phyloP scores from a whole-genome alignment of 345 rosid species.

The Moringa oleifera region DNA sequence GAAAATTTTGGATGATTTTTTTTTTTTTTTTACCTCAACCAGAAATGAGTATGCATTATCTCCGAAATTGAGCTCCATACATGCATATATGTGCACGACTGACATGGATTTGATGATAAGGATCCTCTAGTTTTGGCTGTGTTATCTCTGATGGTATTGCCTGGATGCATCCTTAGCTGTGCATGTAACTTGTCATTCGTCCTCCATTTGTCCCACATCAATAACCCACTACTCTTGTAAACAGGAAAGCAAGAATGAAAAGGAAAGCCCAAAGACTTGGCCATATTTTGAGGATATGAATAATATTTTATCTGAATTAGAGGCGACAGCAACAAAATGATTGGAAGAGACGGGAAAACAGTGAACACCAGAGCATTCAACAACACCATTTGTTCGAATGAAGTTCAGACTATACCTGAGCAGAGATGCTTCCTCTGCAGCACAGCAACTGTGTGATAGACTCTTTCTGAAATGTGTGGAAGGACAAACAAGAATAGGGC shows the following conservation, averaged over 20 bases:
- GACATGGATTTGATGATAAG: background rate
- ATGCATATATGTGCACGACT: background rate
- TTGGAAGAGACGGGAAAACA: background rate
- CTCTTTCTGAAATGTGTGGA: no score
- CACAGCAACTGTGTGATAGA: background rate
- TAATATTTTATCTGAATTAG: constrained; percentile 47
- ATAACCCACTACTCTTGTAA: background rate
- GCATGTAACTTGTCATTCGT: background rate
- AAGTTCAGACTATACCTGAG: constrained; percentile 2
- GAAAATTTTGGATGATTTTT: no score
- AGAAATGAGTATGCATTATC: background rate
- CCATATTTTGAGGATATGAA: constrained; percentile 73
- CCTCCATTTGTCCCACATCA: background rate
- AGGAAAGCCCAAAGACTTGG: constrained; percentile 45
- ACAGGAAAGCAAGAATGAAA: constrained; percentile 61
- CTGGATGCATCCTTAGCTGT: background rate
- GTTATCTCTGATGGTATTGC: background rate
- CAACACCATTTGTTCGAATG: background rate
- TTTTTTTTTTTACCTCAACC: background rate
- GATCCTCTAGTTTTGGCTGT: background rate
- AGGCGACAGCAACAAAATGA: constrained; percentile 33
- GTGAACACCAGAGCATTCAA: background rate
- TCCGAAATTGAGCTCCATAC: no score
- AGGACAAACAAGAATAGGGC: background rate
- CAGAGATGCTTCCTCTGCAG: background rate